Conservation (phyloP, 345 rosid genomes). For the Citropsis articulata region DNA sequence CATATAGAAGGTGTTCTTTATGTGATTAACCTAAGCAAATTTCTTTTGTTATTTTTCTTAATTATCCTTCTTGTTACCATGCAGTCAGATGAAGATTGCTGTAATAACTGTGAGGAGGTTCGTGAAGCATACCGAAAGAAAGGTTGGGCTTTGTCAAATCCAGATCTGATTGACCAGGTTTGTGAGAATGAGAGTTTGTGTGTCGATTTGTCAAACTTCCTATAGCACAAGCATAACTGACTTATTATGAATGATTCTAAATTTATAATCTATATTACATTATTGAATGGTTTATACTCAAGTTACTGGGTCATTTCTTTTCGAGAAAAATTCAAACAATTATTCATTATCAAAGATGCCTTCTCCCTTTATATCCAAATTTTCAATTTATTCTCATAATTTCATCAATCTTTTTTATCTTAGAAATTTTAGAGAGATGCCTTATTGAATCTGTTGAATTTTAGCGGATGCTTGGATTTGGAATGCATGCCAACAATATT, state of each 20-base stretch:
- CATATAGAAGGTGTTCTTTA: neutral
- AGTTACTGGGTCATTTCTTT: too few relatives aligned
- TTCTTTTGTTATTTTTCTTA: neutral
- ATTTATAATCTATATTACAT: too few relatives aligned
- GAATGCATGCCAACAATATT: neutral
- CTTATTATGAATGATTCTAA: neutral
- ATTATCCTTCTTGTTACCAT: neutral
- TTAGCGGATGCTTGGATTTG: neutral
- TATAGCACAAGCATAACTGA: neutral
- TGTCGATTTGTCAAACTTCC: neutral
- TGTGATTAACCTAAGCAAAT: neutral
- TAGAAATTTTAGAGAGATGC: neutral
- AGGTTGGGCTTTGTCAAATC: slow-evolving; percentile 89
- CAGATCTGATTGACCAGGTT: slow-evolving; percentile 89
- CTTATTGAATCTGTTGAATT: neutral
- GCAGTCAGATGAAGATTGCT: slow-evolving; percentile 80
- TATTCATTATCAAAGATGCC: neutral
- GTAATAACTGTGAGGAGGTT: slow-evolving; percentile 87
- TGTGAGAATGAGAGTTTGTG: slow-evolving; percentile 14
- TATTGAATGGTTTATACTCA: too few relatives aligned
- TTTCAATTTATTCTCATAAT: neutral
- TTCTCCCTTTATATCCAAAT: slow-evolving; percentile 1
- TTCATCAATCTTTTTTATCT: neutral
- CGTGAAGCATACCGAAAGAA: slow-evolving; percentile 94
- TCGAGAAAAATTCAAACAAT: too few relatives aligned